Conservation (phyloP, 495 filamentous ascomycete species). For the Jackrogersella multiformis region DNA sequence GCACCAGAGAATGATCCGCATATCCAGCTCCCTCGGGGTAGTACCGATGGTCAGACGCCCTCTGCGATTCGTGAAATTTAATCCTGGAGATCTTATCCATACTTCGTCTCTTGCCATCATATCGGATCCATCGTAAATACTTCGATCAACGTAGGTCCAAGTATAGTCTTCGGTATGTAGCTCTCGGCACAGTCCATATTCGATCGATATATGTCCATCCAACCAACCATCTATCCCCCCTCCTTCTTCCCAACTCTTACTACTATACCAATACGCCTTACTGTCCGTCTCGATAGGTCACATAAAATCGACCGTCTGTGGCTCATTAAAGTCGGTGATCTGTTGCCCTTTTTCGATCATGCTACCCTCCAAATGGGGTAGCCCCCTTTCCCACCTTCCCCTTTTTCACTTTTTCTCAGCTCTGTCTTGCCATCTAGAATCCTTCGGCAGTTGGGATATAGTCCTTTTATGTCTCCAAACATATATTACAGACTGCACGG, state of each 20-base stretch:
- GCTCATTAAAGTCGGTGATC: not conserved
- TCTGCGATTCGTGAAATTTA: not conserved
- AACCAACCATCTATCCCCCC: not conserved
- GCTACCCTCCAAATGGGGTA: not conserved
- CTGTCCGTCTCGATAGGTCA: not conserved
- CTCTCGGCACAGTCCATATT: constrained; percentile 1
- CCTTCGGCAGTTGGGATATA: not conserved
- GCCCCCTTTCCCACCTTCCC: not conserved
- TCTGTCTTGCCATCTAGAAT: not conserved
- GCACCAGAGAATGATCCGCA: not conserved
- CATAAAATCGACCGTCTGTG: not conserved
- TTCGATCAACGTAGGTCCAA: not conserved
- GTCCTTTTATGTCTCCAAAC: not conserved
- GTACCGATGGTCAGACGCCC: not conserved
- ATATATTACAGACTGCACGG: no score
- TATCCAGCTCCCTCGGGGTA: not conserved
- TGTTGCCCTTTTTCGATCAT: not conserved
- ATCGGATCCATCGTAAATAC: not conserved
- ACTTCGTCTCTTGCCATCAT: not conserved
- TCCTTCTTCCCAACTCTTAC: constrained; percentile 10
- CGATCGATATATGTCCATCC: not conserved
- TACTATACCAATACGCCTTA: not conserved
- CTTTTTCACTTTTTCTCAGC: not conserved
- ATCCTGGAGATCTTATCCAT: not conserved
- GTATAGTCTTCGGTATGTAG: not conserved